Base-by-base conservation (phyloP, 2,329 filamentous ascomycete genomes). In the Trematosphaeria pertusa region DNA sequence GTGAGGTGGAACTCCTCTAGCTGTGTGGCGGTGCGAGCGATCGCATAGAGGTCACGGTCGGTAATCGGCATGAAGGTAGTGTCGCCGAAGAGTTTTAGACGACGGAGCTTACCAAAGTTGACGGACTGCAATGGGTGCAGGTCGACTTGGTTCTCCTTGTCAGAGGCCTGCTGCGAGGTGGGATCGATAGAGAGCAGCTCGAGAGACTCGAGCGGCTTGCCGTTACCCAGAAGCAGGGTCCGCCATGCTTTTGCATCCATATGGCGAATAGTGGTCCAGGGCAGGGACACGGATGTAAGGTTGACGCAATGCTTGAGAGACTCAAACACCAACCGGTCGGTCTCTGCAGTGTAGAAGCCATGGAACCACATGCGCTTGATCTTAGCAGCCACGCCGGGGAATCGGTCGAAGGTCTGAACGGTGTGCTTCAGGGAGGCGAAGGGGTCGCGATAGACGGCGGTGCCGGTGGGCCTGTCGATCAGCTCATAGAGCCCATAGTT, bases 301-400 rank as follows among this genome's bases (percentile, higher is more conserved):
- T 76, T 75, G 30, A 59, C 64, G 64, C 78, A 81, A 55, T 73
- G 73, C 45, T 71, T 69, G 24, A 81, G 67, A 36, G 77, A 74
- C 12, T 73, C 69, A 47, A 80, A 77, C 40, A 82, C 75, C 49
- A 78, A 69, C 21, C 71, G 69, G 57, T 79, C 77, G 4, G 78
- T 80, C 52, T 80, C 74, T 36, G 75, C 71, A 5, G 74, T 74
- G 64, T 81, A 77, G 62, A 81, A 81, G 38, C 79, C 79, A 46
- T 81, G 76, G 62, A 82, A 80, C 78, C 78, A 81, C 58, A 82
- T 71, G 35, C 78, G 76, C 44, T 74, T 76, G 44, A 81, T 78
- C 56, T 79, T 73, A 17, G 70, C 66, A 3, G 78, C 78, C 8
- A 80, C 67, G 21, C 71, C 62, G 1, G 78, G 75, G 38, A 73